Conservation (phyloP, 2,329 filamentous ascomycete genomes). For the Pseudomassariella vexata region DNA sequence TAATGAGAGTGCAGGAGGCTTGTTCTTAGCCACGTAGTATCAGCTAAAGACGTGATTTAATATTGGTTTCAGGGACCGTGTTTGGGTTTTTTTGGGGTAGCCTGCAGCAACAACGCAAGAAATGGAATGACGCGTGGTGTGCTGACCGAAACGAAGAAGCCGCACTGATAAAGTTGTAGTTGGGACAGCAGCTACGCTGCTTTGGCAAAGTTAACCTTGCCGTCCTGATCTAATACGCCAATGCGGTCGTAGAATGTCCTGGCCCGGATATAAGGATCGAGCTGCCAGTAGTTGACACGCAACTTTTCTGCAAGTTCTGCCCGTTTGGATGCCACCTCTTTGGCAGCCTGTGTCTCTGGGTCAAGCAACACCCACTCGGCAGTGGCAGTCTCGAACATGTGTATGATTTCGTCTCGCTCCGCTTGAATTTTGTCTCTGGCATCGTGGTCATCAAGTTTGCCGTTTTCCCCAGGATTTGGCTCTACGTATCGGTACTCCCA, state of each 20-base stretch:
- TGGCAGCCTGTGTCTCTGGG: constrained; percentile 15
- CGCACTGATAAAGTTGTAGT: too few relatives aligned
- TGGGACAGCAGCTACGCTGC: too few relatives aligned
- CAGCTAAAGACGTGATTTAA: too few relatives aligned
- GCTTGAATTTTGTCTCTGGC: constrained; percentile 41
- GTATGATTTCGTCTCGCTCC: constrained; percentile 46
- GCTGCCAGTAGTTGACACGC: constrained; percentile 60
- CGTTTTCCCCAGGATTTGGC: constrained; percentile 54
- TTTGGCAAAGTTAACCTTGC: constrained; percentile 6
- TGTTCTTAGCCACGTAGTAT: too few relatives aligned
- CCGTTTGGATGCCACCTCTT: constrained; percentile 29
- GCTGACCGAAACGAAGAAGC: too few relatives aligned
- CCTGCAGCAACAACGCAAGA: too few relatives aligned
- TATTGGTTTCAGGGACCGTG: too few relatives aligned
- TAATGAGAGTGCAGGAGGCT: too few relatives aligned
- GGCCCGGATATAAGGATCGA: constrained; percentile 63
- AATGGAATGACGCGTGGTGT: too few relatives aligned
- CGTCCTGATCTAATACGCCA: constrained; percentile 37
- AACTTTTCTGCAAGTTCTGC: constrained; percentile 44
- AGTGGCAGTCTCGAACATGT: constrained; percentile 53
- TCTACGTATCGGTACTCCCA: constrained; percentile 63
- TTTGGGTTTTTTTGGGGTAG: too few relatives aligned
- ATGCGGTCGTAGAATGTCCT: constrained; percentile 57
- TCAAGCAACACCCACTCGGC: constrained; percentile 50
- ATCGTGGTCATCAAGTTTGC: constrained; percentile 36